Conservation (phyloP, 306 rosid genomes). For the Rosa chinensis region DNA sequence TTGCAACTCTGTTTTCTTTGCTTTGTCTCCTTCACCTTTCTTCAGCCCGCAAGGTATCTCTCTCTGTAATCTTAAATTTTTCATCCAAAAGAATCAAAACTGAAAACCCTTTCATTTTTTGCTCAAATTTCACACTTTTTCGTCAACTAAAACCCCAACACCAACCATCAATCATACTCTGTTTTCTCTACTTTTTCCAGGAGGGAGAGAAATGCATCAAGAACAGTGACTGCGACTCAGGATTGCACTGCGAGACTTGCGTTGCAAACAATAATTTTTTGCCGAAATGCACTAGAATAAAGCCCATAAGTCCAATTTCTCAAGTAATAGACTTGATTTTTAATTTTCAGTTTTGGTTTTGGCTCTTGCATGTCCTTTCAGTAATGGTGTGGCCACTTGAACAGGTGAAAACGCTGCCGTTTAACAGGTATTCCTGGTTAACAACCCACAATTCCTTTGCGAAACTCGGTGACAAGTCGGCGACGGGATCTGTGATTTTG, state of each 20-base stretch:
- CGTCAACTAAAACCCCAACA: neutral
- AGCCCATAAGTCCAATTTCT: constrained; percentile 66
- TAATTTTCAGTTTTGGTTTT: neutral
- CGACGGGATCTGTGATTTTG: constrained; percentile 56
- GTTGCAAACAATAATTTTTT: constrained; percentile 57
- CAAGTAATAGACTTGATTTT: constrained; percentile 31
- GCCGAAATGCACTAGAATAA: constrained; percentile 79
- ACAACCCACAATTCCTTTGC: constrained; percentile 90
- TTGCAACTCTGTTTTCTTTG: constrained; percentile 34
- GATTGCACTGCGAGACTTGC: constrained; percentile 88
- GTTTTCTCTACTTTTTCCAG: constrained; percentile 38
- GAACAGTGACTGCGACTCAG: constrained; percentile 55
- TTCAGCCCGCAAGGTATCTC: constrained; percentile 60
- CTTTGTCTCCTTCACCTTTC: constrained; percentile 42
- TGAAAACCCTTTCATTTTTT: neutral
- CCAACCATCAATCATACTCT: neutral
- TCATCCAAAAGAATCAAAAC: neutral
- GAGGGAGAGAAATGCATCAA: constrained; percentile 57
- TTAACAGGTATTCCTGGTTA: constrained; percentile 83
- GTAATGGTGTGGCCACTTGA: constrained; percentile 2
- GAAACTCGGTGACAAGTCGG: constrained; percentile 61
- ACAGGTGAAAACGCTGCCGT: constrained; percentile 74
- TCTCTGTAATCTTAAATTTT: neutral
- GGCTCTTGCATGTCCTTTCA: neutral
- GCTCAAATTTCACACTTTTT: neutral